Base-by-base conservation (phyloP, 345 rosid genomes). In the Firmiana major region DNA sequence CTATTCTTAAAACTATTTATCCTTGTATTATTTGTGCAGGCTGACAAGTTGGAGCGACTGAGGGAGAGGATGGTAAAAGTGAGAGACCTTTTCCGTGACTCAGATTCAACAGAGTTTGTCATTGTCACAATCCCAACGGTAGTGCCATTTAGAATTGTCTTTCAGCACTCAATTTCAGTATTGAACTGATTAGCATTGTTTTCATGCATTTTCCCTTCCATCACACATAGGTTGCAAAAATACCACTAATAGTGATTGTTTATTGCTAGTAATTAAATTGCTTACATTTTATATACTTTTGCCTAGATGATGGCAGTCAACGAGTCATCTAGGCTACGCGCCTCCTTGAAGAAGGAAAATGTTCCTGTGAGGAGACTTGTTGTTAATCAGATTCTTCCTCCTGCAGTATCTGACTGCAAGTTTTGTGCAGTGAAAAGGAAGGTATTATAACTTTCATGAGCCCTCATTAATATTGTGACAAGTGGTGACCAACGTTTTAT, bases 1-100 rank as follows among this genome's bases (percentile, higher is more conserved):
- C 16, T 70, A 16, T 38, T 63, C 36, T 60, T 36, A 6, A 22
- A 36, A 31, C 49, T n/a, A 36, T 74, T 74, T 62, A 51, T 36
- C 2, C 68, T 46, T 75, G 54, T 60, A 58, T 26, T 68, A 48
- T 36, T 67, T 54, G 12, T 78, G 70, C 81, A 96, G 99, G 84
- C 94, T 26, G 91, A 91, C 89, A 96, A 92, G 84, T 84, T 93
- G 86, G 97, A 96, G 90, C 70, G 62, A 38, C 84, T 96, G 34
- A 88, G 99, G 86, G 97, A 96, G 67, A 93, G 97, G 84, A 96
- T 96, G 99, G 77, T 96, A 73, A 93, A 96, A 93, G 99, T 96
- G 74, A 88, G 97, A 5, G 99, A 96, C 69, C 99, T 96, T 77
- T 96, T 96, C 36, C 97, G 91, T 71, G 93, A 93, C 85, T 82